Evolutionary conservation across 345 rosid genomes (phyloP).

Genomic region (Eucalyptus decipiens): DNA sequence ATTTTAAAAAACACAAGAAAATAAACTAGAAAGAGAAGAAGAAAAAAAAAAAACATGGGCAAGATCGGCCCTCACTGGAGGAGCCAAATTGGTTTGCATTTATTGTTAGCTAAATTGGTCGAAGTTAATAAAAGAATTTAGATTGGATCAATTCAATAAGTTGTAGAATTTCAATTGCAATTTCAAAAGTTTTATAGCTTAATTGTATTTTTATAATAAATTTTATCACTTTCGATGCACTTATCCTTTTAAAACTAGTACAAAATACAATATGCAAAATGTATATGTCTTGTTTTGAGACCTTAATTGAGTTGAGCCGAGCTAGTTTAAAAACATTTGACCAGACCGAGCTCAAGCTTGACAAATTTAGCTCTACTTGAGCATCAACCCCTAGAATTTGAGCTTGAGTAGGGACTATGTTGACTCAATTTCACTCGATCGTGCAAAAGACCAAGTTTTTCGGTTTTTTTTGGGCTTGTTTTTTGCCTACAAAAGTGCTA

Average conservation of each 20-base stretch:
- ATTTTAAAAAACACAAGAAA: neutral
- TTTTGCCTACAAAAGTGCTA: neutral
- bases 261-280: neutral
- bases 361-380: neutral
- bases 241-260: neutral
- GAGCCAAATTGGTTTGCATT: too few relatives aligned
- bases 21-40: neutral
- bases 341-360: neutral
- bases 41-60: rapidly evolving
- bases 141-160: neutral
- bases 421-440: neutral
- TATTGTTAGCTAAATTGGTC: neutral
- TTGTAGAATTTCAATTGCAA: rapidly evolving
- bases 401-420: neutral
- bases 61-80: too few relatives aligned
- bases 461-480: rapidly evolving
- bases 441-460: too few relatives aligned
- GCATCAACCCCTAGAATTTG: neutral
- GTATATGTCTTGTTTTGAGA: neutral
- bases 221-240: neutral
- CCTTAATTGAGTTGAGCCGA: neutral
- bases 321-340: neutral
- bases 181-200: rapidly evolving
- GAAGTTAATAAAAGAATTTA: neutral
- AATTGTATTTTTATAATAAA: rapidly evolving